Conservation (phyloP, 2,329 filamentous ascomycete species). For the Clarireedia paspali region DNA sequence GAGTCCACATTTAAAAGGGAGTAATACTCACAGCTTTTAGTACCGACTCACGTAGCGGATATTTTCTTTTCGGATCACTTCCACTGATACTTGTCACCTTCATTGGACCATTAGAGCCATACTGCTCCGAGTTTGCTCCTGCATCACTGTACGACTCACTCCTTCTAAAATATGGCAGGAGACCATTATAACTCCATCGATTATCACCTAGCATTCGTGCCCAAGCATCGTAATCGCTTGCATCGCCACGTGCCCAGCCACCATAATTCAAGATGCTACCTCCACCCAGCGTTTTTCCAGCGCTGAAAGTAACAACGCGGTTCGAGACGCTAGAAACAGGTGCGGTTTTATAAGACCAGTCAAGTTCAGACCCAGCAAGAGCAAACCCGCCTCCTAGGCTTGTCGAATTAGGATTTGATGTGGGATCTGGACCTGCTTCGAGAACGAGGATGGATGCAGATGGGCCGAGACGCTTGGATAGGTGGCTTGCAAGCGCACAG, state of each 20-base stretch:
- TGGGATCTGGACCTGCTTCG: slow-evolving; percentile 31
- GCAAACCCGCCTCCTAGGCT: neutral
- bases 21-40: slow-evolving; percentile 20
- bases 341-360: slow-evolving; percentile 31
- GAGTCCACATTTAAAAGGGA: no score
- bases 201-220: slow-evolving; percentile 33
- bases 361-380: slow-evolving; percentile 15
- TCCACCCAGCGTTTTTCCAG: slow-evolving; percentile 36
- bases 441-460: slow-evolving; percentile 31
- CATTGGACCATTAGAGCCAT: slow-evolving; percentile 28
- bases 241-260: slow-evolving; percentile 37
- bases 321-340: slow-evolving; percentile 23
- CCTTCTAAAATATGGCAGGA: slow-evolving; percentile 39
- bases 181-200: slow-evolving; percentile 38
- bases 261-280: slow-evolving; percentile 34
- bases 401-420: neutral
- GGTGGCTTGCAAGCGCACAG: slow-evolving; percentile 30
- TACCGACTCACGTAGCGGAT: slow-evolving; percentile 32
- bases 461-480: slow-evolving; percentile 13
- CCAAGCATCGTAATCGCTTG: slow-evolving; percentile 40
- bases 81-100: slow-evolving; percentile 18
- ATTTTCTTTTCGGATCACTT: slow-evolving; percentile 28
- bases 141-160: slow-evolving; percentile 28
- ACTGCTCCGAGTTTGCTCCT: slow-evolving; percentile 10
- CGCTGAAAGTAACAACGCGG: slow-evolving; percentile 23